Percentiles rank a stretch among this genome's conserved stretches.
These are phyloP conservation scores for Rhodotorula sp. DNA, from an alignment of 1,284 basidiomycete species.

Conservation along the genomic window DNA sequence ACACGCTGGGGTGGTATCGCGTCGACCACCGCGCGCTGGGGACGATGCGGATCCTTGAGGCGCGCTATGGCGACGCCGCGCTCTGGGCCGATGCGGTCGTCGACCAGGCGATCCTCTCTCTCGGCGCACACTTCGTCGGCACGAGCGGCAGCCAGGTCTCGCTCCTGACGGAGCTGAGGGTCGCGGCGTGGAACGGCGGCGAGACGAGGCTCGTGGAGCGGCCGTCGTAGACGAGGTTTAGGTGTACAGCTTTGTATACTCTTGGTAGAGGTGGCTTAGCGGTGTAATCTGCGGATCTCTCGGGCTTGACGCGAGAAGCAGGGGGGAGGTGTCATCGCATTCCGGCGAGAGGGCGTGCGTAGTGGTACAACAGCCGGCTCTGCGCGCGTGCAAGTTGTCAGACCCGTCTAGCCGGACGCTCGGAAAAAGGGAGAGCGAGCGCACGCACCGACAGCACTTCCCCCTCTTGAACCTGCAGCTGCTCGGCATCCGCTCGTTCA, in stretches of 20 bases:
- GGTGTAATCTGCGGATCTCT: too few species aligned
- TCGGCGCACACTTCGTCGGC: slow-evolving; percentile 67
- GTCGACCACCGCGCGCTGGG: slow-evolving; percentile 59
- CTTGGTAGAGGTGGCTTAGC: too few species aligned
- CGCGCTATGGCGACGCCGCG: slow-evolving; percentile 45
- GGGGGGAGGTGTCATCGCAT: too few species aligned
- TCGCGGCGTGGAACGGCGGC: slow-evolving; percentile 66
- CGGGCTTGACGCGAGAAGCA: too few species aligned
- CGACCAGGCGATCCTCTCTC: slow-evolving; percentile 69
- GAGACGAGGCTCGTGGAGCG: slow-evolving; percentile 60
- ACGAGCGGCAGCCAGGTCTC: slow-evolving; percentile 70
- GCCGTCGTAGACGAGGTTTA: slow-evolving; percentile 37
- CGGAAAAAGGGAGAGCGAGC: neutral
- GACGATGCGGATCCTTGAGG: slow-evolving; percentile 51
- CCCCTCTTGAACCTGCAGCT: too few species aligned
- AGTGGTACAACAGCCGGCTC: too few species aligned
- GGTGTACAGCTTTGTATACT: neutral
- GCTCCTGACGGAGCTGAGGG: slow-evolving; percentile 62
- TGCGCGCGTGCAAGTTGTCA: too few species aligned
- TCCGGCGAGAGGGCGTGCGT: too few species aligned
- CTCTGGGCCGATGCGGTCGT: slow-evolving; percentile 50
- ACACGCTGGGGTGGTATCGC: slow-evolving; percentile 62
- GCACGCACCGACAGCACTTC: neutral
- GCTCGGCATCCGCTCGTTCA: neutral
- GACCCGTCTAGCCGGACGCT: too few species aligned